phyloP scores from a whole-genome alignment of 305 asterid genomes.

The Fraxinus ornus region DNA sequence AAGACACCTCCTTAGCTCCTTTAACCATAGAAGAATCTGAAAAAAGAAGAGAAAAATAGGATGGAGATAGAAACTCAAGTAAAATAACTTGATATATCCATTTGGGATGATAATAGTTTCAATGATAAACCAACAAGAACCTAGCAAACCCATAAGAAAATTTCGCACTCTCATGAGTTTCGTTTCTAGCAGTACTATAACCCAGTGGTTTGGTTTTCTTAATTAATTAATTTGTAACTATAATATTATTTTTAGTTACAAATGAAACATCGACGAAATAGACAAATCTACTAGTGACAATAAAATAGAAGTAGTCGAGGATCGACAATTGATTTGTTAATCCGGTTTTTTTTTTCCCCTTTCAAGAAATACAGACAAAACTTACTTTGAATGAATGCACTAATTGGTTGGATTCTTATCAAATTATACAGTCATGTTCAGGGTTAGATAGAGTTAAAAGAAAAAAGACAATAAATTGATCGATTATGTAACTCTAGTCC shows the following conservation, averaged over 20 bases:
- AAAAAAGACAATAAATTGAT: no score
- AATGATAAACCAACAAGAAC: conserved; percentile 50
- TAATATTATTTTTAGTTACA: neutral
- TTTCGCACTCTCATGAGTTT: neutral
- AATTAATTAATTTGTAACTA: neutral
- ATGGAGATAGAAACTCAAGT: conserved; percentile 46
- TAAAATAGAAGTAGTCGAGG: neutral
- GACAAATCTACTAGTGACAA: neutral
- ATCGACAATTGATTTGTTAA: neutral
- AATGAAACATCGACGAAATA: neutral
- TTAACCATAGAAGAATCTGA: conserved; percentile 50
- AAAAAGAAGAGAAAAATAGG: conserved; percentile 42
- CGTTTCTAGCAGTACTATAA: neutral
- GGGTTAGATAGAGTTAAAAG: no score
- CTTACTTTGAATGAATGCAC: neutral
- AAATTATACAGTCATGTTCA: no score
- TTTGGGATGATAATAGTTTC: conserved; percentile 48
- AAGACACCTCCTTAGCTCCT: conserved; percentile 8
- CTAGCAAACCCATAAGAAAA: conserved; percentile 35
- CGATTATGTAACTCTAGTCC: no score
- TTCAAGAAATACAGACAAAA: neutral
- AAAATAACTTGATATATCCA: conserved; percentile 50
- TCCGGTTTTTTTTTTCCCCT: no score
- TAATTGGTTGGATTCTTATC: neutral
- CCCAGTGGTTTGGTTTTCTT: neutral